Base-by-base conservation (phyloP, 495 filamentous ascomycete genomes). In the Terfezia boudieri region DNA sequence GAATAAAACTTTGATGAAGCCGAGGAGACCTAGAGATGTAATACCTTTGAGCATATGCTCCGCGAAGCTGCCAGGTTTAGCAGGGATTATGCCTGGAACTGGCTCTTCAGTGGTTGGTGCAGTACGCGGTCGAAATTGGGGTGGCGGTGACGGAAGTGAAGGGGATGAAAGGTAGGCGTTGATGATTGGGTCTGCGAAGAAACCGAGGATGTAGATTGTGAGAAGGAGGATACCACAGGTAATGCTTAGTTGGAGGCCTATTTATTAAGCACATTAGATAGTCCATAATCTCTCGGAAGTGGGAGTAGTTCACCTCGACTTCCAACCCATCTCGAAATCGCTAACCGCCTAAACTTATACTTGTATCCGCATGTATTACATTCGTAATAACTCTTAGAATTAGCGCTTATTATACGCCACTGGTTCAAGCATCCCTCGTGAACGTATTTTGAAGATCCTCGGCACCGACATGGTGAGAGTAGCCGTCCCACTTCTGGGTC, bases 381-480 rank as follows among this genome's bases (percentile, higher is more conserved):
- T 58, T 83, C 73, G 78, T 80, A 94, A 69, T 76, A 93, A 60
- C 84, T 83, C 68, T 51, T 72, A 69, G 52, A 76, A 73, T 58
- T 81, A 78, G 32, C 70, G 61, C 8, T 83, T 82, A 63, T 87
- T 52, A 80, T 72, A 56, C 90, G 80, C 90, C 90, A 96, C 36
- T 73, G 69, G 64, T 88, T 80, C 17, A 98, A 72, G 66, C 90
- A 98, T n/a, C 79, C 83, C 65, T 94, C 84, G 66, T 98, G 90
- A 37, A 96, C 87, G 71, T 93, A 95, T 68, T 82, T 81, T 55
- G 87, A 84, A 12, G 81, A 84, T 54, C 90, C 90, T 69, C 83
- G 89, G 71, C 90, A 98, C 67, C 80, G 78, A 73, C 90, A 98
- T 5, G 90, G 90, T 35, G 84, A 81, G 51, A 98, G 73, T n/a